Evolutionary conservation across 2,329 filamentous ascomycete genomes (phyloP).

Genomic region (Fusarium decemcellulare): DNA sequence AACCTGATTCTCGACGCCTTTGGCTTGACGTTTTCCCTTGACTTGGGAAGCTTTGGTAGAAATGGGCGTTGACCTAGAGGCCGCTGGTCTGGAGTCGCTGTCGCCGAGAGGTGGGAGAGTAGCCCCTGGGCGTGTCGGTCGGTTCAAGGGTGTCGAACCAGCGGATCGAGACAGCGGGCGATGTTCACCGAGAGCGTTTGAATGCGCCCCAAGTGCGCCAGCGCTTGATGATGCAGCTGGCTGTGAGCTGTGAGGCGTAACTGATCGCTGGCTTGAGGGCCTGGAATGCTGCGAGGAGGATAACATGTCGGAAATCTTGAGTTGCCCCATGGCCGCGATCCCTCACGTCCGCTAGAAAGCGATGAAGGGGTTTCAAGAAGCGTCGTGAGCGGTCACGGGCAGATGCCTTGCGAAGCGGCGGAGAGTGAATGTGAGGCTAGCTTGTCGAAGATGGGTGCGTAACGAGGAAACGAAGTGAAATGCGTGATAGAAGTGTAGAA

Average conservation of each 20-base stretch:
- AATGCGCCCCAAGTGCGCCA: not conserved
- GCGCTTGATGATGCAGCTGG: not conserved
- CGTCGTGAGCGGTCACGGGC: not conserved
- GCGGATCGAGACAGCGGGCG: not conserved
- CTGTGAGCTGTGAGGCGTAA: not conserved
- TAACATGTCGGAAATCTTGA: constrained; percentile 33
- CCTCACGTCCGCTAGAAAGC: not conserved
- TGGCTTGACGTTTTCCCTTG: not conserved
- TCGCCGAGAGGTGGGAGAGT: not conserved
- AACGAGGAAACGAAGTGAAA: not conserved
- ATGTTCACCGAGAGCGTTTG: not conserved
- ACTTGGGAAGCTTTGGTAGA: constrained; percentile 5
- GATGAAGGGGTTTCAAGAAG: not conserved
- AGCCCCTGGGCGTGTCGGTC: not conserved
- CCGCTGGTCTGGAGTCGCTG: not conserved
- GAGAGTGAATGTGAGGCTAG: not conserved
- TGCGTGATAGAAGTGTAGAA: not conserved
- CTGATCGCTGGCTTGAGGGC: not conserved
- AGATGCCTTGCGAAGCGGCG: not conserved
- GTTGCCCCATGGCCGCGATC: constrained; percentile 25
- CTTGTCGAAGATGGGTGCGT: not conserved
- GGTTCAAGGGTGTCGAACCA: not conserved
- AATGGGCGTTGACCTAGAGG: constrained; percentile 4
- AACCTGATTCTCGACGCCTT: constrained; percentile 10
- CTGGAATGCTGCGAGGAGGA: constrained; percentile 13